These are phyloP conservation scores for Sinapis alba DNA, from an alignment of 441 rosid genomes.

Conservation along the genomic window DNA sequence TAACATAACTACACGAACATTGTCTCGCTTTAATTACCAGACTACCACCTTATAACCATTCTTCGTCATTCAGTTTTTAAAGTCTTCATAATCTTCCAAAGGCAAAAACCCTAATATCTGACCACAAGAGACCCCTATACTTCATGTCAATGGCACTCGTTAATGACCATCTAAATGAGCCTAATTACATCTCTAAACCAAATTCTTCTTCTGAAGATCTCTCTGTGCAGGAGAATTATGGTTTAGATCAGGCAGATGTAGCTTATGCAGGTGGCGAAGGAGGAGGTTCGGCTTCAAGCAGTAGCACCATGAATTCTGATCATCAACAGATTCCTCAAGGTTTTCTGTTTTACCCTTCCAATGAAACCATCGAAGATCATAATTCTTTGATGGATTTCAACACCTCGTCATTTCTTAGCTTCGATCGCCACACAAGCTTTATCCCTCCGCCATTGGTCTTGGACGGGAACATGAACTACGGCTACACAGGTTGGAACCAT, in stretches of 20 bases:
- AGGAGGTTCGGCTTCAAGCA: conserved; percentile 46
- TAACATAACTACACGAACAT: conserved; percentile 16
- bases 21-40: conserved; percentile 14
- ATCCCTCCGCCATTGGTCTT: neutral
- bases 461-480: conserved; percentile 17
- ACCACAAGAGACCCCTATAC: neutral
- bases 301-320: conserved; percentile 43
- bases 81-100: conserved; percentile 1
- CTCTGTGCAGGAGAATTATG: conserved; percentile 41
- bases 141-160: conserved; percentile 46
- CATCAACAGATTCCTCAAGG: conserved; percentile 36
- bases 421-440: conserved; percentile 32
- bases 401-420: conserved; percentile 59
- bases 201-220: conserved; percentile 27
- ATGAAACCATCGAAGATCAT: conserved; percentile 40
- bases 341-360: conserved; percentile 31
- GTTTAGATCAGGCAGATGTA: conserved; percentile 2
- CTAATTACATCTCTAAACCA: conserved; percentile 33
- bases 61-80: neutral
- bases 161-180: conserved; percentile 33
- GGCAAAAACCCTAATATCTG: neutral
- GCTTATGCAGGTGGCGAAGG: conserved; percentile 24
- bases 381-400: conserved; percentile 62
- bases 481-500: conserved; percentile 35
- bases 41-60: neutral